Evolutionary conservation across 352 stramenopile genomes (phyloP).

Genomic region (Phytophthora colocasiae): DNA sequence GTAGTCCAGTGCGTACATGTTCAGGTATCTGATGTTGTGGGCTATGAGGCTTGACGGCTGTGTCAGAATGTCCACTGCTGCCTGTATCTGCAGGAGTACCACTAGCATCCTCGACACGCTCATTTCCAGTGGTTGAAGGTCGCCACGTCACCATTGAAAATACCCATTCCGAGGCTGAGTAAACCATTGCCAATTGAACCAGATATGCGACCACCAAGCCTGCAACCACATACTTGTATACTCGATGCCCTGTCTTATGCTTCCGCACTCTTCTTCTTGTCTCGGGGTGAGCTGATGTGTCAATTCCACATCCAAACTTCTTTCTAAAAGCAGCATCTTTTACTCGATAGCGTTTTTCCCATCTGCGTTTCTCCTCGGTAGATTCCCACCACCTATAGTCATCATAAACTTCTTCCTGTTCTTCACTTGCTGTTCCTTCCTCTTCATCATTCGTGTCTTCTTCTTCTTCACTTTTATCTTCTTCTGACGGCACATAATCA

Average conservation of each 20-base stretch:
- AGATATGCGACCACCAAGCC: constrained; percentile 42
- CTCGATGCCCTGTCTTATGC: constrained; percentile 28
- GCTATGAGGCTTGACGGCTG: not conserved
- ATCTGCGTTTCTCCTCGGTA: constrained; percentile 41
- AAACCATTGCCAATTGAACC: constrained; percentile 35
- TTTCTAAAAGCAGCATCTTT: constrained; percentile 33
- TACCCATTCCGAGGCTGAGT: constrained; percentile 36
- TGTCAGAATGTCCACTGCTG: not conserved
- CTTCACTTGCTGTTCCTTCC: constrained; percentile 30
- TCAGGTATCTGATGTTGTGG: constrained; percentile 21
- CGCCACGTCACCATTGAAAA: constrained; percentile 42
- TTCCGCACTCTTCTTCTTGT: constrained; percentile 27
- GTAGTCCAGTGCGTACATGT: constrained; percentile 38
- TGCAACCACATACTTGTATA: constrained; percentile 43
- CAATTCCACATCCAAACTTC: constrained; percentile 46
- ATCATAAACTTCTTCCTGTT: constrained; percentile 45
- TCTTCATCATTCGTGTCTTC: constrained; percentile 15
- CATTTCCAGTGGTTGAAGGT: constrained; percentile 8
- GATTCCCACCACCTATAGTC: constrained; percentile 40
- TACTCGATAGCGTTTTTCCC: constrained; percentile 34
- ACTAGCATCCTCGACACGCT: not conserved
- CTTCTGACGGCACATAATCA: constrained; percentile 42
- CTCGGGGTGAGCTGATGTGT: constrained; percentile 43
- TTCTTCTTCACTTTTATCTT: constrained; percentile 31
- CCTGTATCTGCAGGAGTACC: not conserved